Evolutionary conservation across 2,329 filamentous ascomycete genomes (phyloP).

Genomic region (Parafenestella ontariensis): DNA sequence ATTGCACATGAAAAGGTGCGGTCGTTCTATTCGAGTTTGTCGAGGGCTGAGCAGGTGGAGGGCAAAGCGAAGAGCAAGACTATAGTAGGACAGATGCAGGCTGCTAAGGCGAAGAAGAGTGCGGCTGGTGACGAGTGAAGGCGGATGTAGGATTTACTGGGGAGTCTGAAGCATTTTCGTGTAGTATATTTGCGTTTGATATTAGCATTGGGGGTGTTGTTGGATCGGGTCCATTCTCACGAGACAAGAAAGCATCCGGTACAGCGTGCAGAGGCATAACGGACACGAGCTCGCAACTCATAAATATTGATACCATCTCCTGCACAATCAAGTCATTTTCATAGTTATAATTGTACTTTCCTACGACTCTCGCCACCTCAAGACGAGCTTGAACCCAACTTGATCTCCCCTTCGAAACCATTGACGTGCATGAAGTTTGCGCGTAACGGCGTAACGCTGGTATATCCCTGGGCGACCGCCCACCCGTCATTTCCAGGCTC

Average conservation of each 20-base stretch:
- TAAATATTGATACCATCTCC: not conserved
- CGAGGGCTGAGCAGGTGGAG: slow-evolving; percentile 67
- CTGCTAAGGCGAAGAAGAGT: slow-evolving; percentile 11
- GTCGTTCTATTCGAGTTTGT: slow-evolving; percentile 83
- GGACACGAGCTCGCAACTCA: not conserved
- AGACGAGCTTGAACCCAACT: slow-evolving; percentile 20
- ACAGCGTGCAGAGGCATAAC: not conserved
- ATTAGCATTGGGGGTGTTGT: not conserved
- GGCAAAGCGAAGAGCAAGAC: slow-evolving; percentile 43
- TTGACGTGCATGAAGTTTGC: slow-evolving; percentile 84
- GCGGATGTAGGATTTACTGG: not conserved
- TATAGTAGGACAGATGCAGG: slow-evolving; percentile 39
- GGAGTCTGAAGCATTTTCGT: not conserved
- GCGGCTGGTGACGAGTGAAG: not conserved
- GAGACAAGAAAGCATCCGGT: not conserved
- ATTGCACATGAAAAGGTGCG: slow-evolving; percentile 91
- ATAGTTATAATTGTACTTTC: not conserved
- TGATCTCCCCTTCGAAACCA: slow-evolving; percentile 42
- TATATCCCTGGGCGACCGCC: slow-evolving; percentile 85
- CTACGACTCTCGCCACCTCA: not conserved
- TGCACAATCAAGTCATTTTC: not conserved
- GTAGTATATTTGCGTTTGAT: not conserved
- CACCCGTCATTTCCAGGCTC: slow-evolving; percentile 89
- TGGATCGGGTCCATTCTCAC: not conserved
- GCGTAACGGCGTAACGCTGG: slow-evolving; percentile 87